phyloP scores from a whole-genome alignment of 2,329 filamentous ascomycete species.

The Thelonectria blattea region DNA sequence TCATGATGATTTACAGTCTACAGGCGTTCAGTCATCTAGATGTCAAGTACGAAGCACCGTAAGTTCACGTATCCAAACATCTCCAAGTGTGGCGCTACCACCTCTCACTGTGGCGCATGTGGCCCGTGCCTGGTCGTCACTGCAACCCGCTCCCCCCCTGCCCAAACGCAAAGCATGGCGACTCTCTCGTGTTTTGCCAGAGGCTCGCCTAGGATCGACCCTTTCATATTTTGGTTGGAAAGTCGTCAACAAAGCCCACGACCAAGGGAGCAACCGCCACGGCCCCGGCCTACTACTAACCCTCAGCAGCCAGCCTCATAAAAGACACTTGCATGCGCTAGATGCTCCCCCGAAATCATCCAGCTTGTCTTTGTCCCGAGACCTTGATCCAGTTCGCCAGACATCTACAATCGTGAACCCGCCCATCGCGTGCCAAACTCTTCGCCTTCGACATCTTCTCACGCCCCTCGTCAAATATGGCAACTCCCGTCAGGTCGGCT shows the following conservation, averaged over 20 bases:
- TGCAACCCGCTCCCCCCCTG: slow-evolving; percentile 8
- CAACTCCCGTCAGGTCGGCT: slow-evolving; percentile 43
- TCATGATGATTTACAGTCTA: too few species aligned
- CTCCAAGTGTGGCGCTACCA: neutral
- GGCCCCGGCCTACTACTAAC: slow-evolving; percentile 47
- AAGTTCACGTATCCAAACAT: too few species aligned
- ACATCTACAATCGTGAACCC: slow-evolving; percentile 12
- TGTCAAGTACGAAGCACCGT: too few species aligned
- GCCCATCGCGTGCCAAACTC: neutral
- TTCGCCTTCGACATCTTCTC: neutral
- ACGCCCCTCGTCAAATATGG: slow-evolving; percentile 34
- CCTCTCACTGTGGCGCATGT: slow-evolving; percentile 7
- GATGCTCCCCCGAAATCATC: neutral
- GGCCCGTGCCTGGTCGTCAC: slow-evolving; percentile 24
- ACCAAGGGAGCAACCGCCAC: slow-evolving; percentile 40
- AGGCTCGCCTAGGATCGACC: slow-evolving; percentile 15
- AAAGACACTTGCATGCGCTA: slow-evolving; percentile 7
- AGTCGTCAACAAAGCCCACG: slow-evolving; percentile 41
- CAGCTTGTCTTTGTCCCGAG: neutral
- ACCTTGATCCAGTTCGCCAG: slow-evolving; percentile 8
- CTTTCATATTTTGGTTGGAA: slow-evolving; percentile 23
- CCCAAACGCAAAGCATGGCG: slow-evolving; percentile 4
- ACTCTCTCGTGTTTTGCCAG: slow-evolving; percentile 33
- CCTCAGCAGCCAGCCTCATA: slow-evolving; percentile 29
- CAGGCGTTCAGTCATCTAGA: too few species aligned